A percentile compares a stretch with the other conserved stretches of the same genome.
Conservation (phyloP, 352 stramenopile genomes). For the Saprolegnia parasitica region DNA sequence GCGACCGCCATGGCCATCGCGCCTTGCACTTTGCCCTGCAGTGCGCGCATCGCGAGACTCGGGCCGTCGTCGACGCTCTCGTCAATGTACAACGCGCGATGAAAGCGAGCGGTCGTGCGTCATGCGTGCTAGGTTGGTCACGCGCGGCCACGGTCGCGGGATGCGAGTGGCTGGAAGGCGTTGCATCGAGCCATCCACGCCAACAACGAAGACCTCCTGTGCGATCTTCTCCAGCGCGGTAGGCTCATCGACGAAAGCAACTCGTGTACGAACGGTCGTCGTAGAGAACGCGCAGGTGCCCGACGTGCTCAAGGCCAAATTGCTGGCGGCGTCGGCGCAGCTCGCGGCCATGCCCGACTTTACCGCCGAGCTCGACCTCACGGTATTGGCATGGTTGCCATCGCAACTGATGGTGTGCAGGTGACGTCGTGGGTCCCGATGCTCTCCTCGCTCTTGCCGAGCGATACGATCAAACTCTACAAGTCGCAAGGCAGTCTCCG, state of each 20-base stretch:
- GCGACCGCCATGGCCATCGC: not conserved
- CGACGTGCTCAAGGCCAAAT: not conserved
- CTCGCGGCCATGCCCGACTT: not conserved
- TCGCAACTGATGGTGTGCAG: not conserved
- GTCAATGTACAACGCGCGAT: not conserved
- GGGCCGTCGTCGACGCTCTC: not conserved
- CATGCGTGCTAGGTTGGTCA: not conserved
- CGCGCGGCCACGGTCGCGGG: not conserved
- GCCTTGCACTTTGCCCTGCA: not conserved
- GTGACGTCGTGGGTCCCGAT: slow-evolving; percentile 1
- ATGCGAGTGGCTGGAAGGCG: not conserved
- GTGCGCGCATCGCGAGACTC: not conserved
- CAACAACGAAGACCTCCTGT: not conserved
- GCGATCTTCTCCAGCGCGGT: not conserved
- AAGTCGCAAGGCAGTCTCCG: not conserved
- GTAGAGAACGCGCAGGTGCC: not conserved
- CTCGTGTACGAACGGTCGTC: too few relatives aligned
- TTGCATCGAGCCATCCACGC: not conserved
- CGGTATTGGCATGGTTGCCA: not conserved
- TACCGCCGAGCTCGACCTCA: not conserved
- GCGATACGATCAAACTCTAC: not conserved
- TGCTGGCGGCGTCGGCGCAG: not conserved
- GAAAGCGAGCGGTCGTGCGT: too few relatives aligned
- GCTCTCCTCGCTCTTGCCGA: not conserved
- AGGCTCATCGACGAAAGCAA: not conserved